Percentiles rank a stretch among this genome's conserved stretches.
phyloP scores from a whole-genome alignment of 176 grass and related monocot species.

The Zea mays region Zm-B73-REFERENCE-NAM-5.0 NC_050097.1:24039501-24040000 shows the following conservation, averaged over 20 bases:
- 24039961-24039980: constrained; percentile 12
- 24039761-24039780: constrained; percentile 2
- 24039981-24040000: background rate
- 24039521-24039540: background rate
- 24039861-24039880: background rate
- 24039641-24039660: background rate
- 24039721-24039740: background rate
- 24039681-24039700: background rate
- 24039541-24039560: background rate
- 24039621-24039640: background rate
- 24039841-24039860: background rate
- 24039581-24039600: background rate
- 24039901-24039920: background rate
- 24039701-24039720: background rate
- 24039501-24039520: background rate
- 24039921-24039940: background rate
- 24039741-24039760: background rate
- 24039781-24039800: background rate
- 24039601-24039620: background rate
- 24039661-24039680: background rate
- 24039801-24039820: background rate
- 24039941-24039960: background rate
- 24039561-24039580: background rate
- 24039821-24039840: background rate
- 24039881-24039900: background rate